Conservation (phyloP, 176 grass and related monocot species). For the Lolium rigidum region DNA sequence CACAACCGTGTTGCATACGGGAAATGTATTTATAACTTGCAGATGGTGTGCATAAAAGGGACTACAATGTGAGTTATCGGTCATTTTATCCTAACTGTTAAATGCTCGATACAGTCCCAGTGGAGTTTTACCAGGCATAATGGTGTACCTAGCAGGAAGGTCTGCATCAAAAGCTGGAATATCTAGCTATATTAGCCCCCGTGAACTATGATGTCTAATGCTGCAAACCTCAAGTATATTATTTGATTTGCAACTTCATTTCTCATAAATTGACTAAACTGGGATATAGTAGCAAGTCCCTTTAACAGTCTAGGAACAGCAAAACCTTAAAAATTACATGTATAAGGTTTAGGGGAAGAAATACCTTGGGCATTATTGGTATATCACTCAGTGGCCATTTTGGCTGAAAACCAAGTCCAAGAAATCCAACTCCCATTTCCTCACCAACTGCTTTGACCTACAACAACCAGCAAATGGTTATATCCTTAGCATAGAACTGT, state of each 20-base stretch:
- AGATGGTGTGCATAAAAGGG: background rate
- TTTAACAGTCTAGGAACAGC: slow-evolving; percentile 15
- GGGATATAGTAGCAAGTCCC: background rate
- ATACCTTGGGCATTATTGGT: slow-evolving; percentile 98
- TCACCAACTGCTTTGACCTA: slow-evolving; percentile 97
- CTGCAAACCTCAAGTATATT: background rate
- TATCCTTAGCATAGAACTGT: slow-evolving; percentile 12
- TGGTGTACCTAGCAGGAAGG: slow-evolving; percentile 6
- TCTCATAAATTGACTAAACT: background rate
- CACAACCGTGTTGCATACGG: slow-evolving; percentile 2
- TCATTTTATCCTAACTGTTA: background rate
- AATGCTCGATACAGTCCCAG: background rate
- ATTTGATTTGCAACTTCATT: slow-evolving; percentile 14
- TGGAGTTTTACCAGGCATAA: background rate
- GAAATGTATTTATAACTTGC: background rate
- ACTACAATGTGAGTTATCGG: background rate
- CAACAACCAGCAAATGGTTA: slow-evolving; percentile 30
- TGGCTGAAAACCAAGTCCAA: slow-evolving; percentile 95
- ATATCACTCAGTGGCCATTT: slow-evolving; percentile 82
- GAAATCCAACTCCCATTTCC: slow-evolving; percentile 96
- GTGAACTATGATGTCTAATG: background rate
- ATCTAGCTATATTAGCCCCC: background rate
- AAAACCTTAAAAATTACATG: slow-evolving; percentile 17
- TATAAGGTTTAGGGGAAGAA: slow-evolving; percentile 19
- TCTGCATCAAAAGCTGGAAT: background rate